Evolutionary conservation across 352 stramenopile species (phyloP), one percentile per base, ranked within the genome.

Genomic region (Achlya hypogyna): DNA sequence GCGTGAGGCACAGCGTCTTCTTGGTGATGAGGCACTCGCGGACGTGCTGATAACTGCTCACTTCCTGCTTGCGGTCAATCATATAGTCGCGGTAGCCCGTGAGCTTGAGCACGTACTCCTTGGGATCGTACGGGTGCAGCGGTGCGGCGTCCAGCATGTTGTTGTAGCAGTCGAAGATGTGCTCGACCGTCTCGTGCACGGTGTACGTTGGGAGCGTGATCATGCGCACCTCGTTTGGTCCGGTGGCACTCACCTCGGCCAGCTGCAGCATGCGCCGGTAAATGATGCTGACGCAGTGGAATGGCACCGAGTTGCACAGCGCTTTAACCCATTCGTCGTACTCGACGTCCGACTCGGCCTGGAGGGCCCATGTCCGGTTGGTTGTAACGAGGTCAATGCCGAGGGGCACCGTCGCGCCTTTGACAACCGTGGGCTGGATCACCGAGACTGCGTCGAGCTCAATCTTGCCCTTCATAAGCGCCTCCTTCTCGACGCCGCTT

Each of bases 111-210:
- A 86, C 74, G 62, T 91, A 94, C 65, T 94, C 81, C 28, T 74
- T 77, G 6, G 83, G 83, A 51, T 92, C 82, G 71, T 94, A 94
- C 14, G 85, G 81, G 45, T 74, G 74, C 62, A 94, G 71, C 9
- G 85, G 83, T 0, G 84, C 83, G 0, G 85, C 83, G 71, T 92
- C 83, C 4, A 92, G 69, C 20, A 77, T 78, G 65, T 89, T 79
- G 65, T 90, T 84, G 77, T 94, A 94, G 65, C 82, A 94, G 62
- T 91, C 90, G 68, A 94, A 94, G 28, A 94, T 92, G 59, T 91
- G 82, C 78, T 92, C 85, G 28, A 94, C 85, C 69, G 91, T 91
- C 71, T 94, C 81, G 4, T 80, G 82, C n/a, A 94, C 85, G 0
- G 85, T 94, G 69, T 94, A 84, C 4, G 81, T 78, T 0, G 84